Evolutionary conservation across 2,329 filamentous ascomycete genomes (phyloP).

Genomic region (Sporothrix sp.): DNA sequence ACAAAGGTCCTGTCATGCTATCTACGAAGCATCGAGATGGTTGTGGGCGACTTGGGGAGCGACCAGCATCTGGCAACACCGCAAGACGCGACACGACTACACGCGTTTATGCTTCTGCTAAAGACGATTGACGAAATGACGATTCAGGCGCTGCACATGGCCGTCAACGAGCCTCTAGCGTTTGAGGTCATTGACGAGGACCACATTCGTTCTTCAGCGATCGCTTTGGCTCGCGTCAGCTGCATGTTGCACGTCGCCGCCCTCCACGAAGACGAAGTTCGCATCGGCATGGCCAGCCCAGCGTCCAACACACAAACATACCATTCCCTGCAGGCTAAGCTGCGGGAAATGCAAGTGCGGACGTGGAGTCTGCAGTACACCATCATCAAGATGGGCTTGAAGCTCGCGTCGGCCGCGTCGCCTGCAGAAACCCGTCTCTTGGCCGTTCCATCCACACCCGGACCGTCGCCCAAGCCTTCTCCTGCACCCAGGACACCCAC

Average conservation of each 20-base stretch:
- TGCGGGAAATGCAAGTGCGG: conserved; percentile 80
- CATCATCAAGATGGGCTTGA: conserved; percentile 64
- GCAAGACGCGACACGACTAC: conserved; percentile 54
- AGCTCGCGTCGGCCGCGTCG: not conserved
- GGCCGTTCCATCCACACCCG: not conserved
- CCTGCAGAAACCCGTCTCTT: not conserved
- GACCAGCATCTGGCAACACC: conserved; percentile 55
- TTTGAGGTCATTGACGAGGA: conserved; percentile 79
- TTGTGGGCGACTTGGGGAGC: conserved; percentile 51
- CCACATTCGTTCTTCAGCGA: conserved; percentile 64
- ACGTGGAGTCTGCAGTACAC: conserved; percentile 83
- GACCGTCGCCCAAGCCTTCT: not conserved
- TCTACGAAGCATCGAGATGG: conserved; percentile 74
- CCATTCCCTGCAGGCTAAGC: conserved; percentile 51
- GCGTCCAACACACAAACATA: conserved; percentile 49
- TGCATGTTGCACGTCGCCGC: conserved; percentile 70
- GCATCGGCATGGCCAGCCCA: conserved; percentile 51
- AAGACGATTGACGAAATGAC: conserved; percentile 72
- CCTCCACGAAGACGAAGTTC: conserved; percentile 76
- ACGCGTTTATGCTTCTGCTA: conserved; percentile 64
- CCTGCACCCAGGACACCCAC: not conserved
- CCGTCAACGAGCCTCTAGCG: conserved; percentile 55
- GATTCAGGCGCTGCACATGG: conserved; percentile 57
- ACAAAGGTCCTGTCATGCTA: conserved; percentile 86
- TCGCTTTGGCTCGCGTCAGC: conserved; percentile 59